Evolutionary conservation across 345 rosid species (phyloP).

Genomic region (Bruguiera parviflora): DNA sequence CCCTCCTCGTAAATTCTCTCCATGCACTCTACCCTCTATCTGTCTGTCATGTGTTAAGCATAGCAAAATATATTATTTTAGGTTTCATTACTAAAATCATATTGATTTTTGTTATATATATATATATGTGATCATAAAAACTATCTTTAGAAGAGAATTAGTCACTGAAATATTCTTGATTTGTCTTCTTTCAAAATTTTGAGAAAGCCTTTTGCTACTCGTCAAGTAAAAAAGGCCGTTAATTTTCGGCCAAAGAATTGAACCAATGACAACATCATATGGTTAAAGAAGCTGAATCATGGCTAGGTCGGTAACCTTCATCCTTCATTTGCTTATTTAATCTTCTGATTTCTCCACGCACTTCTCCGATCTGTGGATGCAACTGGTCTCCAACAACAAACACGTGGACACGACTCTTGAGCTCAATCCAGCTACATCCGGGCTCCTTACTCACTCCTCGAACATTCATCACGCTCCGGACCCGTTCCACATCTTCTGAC

Average conservation of each 20-base stretch:
- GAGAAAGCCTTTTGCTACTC: too few relatives aligned
- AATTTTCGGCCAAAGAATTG: background rate
- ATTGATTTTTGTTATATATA: too few relatives aligned
- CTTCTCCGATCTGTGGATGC: slow-evolving; percentile 49
- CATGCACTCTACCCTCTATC: too few relatives aligned
- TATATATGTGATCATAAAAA: too few relatives aligned
- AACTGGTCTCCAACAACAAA: slow-evolving; percentile 60
- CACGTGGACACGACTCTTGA: slow-evolving; percentile 44
- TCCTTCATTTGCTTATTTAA: slow-evolving; percentile 53
- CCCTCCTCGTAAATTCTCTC: too few relatives aligned
- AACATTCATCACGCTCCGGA: slow-evolving; percentile 49
- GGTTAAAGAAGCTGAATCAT: slow-evolving; percentile 22
- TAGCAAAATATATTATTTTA: too few relatives aligned
- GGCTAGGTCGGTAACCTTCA: slow-evolving; percentile 39
- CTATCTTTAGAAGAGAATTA: too few relatives aligned
- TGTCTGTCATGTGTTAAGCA: too few relatives aligned
- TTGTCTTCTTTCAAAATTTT: too few relatives aligned
- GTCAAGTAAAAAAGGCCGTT: too few relatives aligned
- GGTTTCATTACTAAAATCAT: too few relatives aligned
- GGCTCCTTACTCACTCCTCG: slow-evolving; percentile 60
- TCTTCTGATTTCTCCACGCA: slow-evolving; percentile 31
- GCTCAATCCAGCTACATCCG: slow-evolving; percentile 76
- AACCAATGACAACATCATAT: slow-evolving; percentile 3
- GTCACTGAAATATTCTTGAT: too few relatives aligned
- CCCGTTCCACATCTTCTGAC: slow-evolving; percentile 51